Base-by-base conservation (phyloP, 441 rosid genomes). In the Hypseocharis bilobata region DNA sequence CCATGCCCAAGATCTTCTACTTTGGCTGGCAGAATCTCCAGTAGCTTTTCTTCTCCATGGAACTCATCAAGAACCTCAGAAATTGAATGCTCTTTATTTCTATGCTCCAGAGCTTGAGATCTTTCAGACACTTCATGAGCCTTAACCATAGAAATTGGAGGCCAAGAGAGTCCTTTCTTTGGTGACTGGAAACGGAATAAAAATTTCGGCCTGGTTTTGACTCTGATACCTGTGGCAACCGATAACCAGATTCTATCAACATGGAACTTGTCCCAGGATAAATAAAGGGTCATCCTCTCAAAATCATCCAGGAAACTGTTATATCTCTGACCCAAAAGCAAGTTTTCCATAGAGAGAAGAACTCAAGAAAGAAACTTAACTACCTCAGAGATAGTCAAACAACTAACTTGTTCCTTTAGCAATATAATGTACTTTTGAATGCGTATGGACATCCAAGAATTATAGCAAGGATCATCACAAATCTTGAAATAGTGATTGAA, bases 151-250 rank as follows among this genome's bases (percentile, higher is more conserved):
- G 66, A 32, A 60, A 67, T 28, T 49, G 38, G 47, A 51, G 67
- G 73, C 14, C 42, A 40, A 51, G 68, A 60, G 16, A 68, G 59
- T 71, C 68, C 86, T 74, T 78, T 58, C 64, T 60, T 78, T 26
- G 36, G 76, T 51, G 66, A 56, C 63, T 70, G 82, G 56, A 73
- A 76, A 74, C 69, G 74, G 61, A 88, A 82, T 49, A 89, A 82
- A 78, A 90, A 81, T 62, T 84, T 85, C 70, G 84, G 83, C 80
- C 74, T 86, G 34, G 61, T 66, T 70, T 85, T 84, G 77, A 80
- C 80, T 77, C 74, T 82, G 51, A 73, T 45, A 72, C 75, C 91
- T 92, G 80, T 72, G 61, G 79, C 65, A 54, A 42, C 66, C n/a
- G 16, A 28, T 27, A 8, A 28, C 29, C n/a, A 10, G 23, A 52